Evolutionary conservation across 192 early-diverging fungal species (phyloP).

Genomic region (Coemansia sp.): DNA sequence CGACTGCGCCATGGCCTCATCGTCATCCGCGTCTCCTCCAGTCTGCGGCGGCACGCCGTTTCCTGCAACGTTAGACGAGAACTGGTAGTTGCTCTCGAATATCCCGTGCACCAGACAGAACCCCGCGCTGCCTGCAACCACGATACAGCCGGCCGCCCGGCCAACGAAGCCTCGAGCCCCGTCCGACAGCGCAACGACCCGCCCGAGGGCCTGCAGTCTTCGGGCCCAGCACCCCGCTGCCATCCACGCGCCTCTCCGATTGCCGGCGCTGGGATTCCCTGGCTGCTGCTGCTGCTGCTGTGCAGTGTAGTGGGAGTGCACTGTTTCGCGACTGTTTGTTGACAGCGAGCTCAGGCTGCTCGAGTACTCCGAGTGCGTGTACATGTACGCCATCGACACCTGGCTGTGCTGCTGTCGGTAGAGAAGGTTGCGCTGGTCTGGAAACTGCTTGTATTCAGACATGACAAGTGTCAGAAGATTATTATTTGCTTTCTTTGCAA

Average conservation of each 20-base stretch:
- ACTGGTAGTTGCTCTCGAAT: constrained; percentile 21
- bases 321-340: not conserved
- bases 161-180: not conserved
- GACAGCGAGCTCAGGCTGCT: constrained; percentile 33
- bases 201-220: not conserved
- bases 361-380: constrained; percentile 33
- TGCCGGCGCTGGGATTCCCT: no score
- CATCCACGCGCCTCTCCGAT: no score
- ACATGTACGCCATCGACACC: constrained; percentile 10
- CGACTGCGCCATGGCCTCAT: not conserved
- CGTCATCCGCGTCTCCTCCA: not conserved
- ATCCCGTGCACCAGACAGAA: constrained; percentile 24
- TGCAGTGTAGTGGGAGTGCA: not conserved
- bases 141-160: not conserved
- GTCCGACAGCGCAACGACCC: not conserved
- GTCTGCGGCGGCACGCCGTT: not conserved
- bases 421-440: not conserved
- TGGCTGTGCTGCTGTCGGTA: constrained; percentile 12
- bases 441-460: not conserved
- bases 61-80: not conserved
- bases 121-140: constrained; percentile 15
- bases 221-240: not conserved
- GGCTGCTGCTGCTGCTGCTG: not conserved
- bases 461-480: no score
- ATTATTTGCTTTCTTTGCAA: no score